A percentile compares a stretch with the other conserved stretches of the same genome.
Evolutionary conservation across 352 stramenopile genomes (phyloP).

Genomic region (Pythium aphanidermatum): DNA sequence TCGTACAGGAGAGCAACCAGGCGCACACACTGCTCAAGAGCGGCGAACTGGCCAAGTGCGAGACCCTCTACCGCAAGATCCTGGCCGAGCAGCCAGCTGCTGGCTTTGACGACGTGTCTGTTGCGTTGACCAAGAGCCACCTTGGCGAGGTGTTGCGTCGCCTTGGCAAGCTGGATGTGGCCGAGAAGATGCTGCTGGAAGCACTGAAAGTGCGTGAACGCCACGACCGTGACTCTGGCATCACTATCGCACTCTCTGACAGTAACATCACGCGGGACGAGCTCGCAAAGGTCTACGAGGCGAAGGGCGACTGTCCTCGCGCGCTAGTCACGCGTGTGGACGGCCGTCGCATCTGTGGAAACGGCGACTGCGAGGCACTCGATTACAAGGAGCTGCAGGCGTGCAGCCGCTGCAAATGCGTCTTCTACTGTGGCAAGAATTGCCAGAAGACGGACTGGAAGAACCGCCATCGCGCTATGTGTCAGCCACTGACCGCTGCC

Average conservation of each 20-base stretch:
- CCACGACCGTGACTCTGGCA: conserved; percentile 23
- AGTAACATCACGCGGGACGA: conserved; percentile 66
- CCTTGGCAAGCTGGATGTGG: conserved; percentile 39
- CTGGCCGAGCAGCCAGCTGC: conserved; percentile 34
- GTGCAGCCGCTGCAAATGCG: conserved; percentile 58
- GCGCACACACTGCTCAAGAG: conserved; percentile 31
- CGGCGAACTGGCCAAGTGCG: conserved; percentile 33
- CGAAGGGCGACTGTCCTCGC: conserved; percentile 39
- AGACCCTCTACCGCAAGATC: conserved; percentile 39
- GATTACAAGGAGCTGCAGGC: conserved; percentile 42
- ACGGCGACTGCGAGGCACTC: conserved; percentile 39
- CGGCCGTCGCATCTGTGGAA: conserved; percentile 47
- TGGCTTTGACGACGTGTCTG: conserved; percentile 51
- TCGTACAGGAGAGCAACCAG: conserved; percentile 44
- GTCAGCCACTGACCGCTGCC: conserved; percentile 28
- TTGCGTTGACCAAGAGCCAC: conserved; percentile 56
- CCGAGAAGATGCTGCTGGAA: conserved; percentile 33
- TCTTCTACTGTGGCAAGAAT: conserved; percentile 62
- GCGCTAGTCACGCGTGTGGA: conserved; percentile 35
- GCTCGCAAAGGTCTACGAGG: conserved; percentile 62
- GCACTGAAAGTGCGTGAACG: conserved; percentile 41
- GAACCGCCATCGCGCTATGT: conserved; percentile 41
- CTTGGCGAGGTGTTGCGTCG: conserved; percentile 43
- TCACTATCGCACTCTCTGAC: conserved; percentile 42
- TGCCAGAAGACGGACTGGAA: conserved; percentile 71